Conservation (phyloP, 1,284 basidiomycete genomes). For the Boletus albobrunnescens region DNA sequence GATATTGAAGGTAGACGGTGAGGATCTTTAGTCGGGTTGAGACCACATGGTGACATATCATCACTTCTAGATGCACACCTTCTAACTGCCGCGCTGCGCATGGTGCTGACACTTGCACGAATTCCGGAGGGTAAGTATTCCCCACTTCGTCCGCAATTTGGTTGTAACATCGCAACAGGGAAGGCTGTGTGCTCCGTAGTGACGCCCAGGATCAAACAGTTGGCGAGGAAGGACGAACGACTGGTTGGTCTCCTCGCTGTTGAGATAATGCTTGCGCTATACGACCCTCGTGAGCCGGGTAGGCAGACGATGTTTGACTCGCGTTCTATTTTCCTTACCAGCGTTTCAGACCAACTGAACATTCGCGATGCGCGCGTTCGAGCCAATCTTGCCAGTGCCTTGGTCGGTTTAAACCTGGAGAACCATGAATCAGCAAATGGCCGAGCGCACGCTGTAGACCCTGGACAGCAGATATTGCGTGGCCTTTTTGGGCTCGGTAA, state of each 20-base stretch:
- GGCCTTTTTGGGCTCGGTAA: conserved; percentile 22
- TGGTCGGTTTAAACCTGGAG: conserved; percentile 5
- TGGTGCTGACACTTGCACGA: conserved; percentile 16
- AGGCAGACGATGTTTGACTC: neutral
- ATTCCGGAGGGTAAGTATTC: conserved; percentile 10
- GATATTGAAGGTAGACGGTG: conserved; percentile 16
- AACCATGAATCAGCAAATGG: neutral
- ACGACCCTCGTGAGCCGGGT: conserved; percentile 9
- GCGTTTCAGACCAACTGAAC: conserved; percentile 7
- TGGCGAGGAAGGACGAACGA: conserved; percentile 10
- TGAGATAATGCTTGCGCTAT: conserved; percentile 17
- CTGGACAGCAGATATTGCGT: conserved; percentile 4
- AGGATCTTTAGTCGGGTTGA: neutral
- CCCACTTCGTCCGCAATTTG: too few relatives aligned
- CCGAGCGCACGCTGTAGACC: neutral
- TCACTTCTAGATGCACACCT: conserved; percentile 8
- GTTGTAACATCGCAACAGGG: neutral
- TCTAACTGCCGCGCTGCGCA: conserved; percentile 17
- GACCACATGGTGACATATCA: neutral
- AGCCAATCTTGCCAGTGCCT: conserved; percentile 16
- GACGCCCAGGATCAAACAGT: conserved; percentile 10
- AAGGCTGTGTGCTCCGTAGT: conserved; percentile 3
- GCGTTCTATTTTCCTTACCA: neutral
- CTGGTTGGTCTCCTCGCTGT: conserved; percentile 23
- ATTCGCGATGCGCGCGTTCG: conserved; percentile 7